Percentiles rank a stretch among this genome's conserved stretches.
These are phyloP conservation scores for Cylindrotheca closterium DNA, from an alignment of 108 stramenopile species.

Conservation along the genomic window DNA sequence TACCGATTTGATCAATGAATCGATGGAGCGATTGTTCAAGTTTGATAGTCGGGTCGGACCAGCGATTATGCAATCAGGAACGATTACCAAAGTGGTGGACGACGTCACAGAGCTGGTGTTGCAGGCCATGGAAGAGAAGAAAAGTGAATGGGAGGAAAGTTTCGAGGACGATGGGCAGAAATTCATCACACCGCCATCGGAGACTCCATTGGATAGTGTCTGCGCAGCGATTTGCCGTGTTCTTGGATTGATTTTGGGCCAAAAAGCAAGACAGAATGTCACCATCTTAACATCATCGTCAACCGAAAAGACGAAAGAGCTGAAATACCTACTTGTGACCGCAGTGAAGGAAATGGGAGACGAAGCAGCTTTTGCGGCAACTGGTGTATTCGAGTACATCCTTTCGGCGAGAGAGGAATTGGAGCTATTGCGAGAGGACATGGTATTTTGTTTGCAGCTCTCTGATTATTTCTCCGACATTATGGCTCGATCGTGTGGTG, in stretches of 20 bases:
- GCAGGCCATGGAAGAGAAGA: constrained; percentile 23
- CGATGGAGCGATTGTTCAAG: constrained; percentile 83
- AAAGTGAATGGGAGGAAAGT: constrained; percentile 16
- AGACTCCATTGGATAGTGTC: constrained; percentile 40
- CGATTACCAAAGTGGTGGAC: constrained; percentile 58
- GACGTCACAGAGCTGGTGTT: constrained; percentile 54
- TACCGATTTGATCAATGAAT: constrained; percentile 80
- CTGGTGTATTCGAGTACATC: constrained; percentile 70
- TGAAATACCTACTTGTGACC: constrained; percentile 41
- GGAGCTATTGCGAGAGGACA: constrained; percentile 51
- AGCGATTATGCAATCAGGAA: constrained; percentile 68
- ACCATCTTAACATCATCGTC: constrained; percentile 8
- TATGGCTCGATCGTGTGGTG: constrained; percentile 20
- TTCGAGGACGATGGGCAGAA: constrained; percentile 26
- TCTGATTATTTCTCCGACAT: constrained; percentile 48
- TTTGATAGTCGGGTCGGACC: constrained; percentile 84
- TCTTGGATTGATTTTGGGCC: constrained; percentile 28
- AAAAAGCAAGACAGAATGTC: constrained; percentile 23
- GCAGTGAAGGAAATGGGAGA: constrained; percentile 71
- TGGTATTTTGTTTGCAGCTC: constrained; percentile 55
- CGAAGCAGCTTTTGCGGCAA: constrained; percentile 48
- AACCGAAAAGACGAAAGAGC: constrained; percentile 17
- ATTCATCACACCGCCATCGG: constrained; percentile 29
- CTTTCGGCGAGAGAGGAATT: constrained; percentile 49
- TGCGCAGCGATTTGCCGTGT: constrained; percentile 46